phyloP scores from a whole-genome alignment of 345 rosid species.

The Eucalyptus albens region DNA sequence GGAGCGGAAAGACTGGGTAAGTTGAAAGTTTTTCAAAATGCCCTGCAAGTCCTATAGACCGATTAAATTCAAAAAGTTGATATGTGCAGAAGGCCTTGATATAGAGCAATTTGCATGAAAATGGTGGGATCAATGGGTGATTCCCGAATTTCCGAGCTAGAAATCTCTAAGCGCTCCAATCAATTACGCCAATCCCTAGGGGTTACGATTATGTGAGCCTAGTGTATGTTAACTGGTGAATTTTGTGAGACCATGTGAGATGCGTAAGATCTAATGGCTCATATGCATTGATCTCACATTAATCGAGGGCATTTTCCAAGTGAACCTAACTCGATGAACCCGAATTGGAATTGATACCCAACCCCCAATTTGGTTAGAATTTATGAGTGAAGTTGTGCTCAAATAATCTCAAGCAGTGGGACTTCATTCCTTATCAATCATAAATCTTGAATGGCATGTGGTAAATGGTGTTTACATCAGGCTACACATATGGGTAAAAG shows the following conservation, averaged over 20 bases:
- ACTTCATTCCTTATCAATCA: background rate
- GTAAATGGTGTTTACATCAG: background rate
- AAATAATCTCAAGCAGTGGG: background rate
- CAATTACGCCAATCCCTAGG: rapidly evolving
- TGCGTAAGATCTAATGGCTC: background rate
- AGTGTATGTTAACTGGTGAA: background rate
- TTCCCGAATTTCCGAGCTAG: rapidly evolving
- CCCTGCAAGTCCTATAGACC: background rate
- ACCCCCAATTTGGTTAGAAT: no score
- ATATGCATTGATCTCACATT: background rate
- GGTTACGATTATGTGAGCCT: background rate
- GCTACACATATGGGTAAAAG: background rate
- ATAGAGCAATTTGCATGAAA: background rate
- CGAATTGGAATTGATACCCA: background rate
- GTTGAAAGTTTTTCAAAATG: background rate
- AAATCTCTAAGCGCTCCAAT: background rate
- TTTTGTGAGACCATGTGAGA: background rate
- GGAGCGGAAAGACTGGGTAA: background rate
- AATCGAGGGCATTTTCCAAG: background rate
- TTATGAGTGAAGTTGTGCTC: no score
- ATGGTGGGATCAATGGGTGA: background rate
- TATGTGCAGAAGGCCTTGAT: background rate
- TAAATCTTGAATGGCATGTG: background rate
- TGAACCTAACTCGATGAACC: background rate
- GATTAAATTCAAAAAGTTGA: background rate